These are phyloP conservation scores for Podospora bellae-mahoneyi DNA, from an alignment of 495 filamentous ascomycete species.

Conservation along the genomic window DNA sequence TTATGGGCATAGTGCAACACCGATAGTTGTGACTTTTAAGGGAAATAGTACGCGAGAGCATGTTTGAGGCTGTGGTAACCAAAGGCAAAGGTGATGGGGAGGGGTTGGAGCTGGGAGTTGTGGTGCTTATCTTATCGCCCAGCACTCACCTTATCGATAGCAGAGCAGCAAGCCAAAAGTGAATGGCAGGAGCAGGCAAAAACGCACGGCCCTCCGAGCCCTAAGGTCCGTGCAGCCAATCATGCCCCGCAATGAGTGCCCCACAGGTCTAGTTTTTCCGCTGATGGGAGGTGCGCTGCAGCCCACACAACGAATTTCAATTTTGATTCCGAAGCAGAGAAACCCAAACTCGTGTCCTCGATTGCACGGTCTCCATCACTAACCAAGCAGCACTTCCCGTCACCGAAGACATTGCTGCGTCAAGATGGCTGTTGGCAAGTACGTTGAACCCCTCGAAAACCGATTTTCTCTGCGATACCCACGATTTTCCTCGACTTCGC, in stretches of 20 bases:
- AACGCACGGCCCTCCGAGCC: conserved; percentile 28
- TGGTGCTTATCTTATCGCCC: too few relatives aligned
- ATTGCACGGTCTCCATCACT: conserved; percentile 37
- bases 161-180: not conserved
- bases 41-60: not conserved
- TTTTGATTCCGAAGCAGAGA: conserved; percentile 31
- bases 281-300: conserved; percentile 20
- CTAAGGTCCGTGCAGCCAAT: conserved; percentile 36
- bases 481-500: conserved; percentile 16
- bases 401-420: conserved; percentile 36
- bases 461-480: conserved; percentile 8
- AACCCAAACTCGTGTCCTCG: conserved; percentile 36
- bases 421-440: conserved; percentile 94
- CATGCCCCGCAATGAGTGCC: conserved; percentile 12
- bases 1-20: not conserved
- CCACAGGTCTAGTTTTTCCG: conserved; percentile 36
- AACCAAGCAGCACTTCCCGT: conserved; percentile 35
- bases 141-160: not conserved
- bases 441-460: conserved; percentile 41
- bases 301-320: conserved; percentile 39
- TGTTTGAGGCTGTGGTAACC: not conserved
- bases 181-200: not conserved
- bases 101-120: not conserved
- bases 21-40: not conserved
- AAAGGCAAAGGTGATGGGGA: not conserved